Evolutionary conservation across 108 stramenopile species (phyloP), one percentile per base, ranked within the genome.

Genomic region (Bacterosira constricta): DNA sequence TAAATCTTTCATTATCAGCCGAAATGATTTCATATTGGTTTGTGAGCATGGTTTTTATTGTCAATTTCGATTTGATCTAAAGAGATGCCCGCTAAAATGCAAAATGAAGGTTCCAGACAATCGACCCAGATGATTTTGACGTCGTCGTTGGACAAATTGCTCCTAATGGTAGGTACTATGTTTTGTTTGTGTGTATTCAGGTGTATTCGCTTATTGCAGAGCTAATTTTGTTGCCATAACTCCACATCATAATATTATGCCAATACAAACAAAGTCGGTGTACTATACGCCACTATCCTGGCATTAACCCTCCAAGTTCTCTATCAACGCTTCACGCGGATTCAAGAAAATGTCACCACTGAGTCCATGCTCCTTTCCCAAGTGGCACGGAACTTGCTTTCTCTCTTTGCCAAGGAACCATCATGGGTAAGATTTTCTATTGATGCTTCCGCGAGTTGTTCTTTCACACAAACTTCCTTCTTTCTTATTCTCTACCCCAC

Each of bases 291-390:
- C 53, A 67, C 66, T n/a, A 53, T 67, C 23, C 53, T 67, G 13
- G 34, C 66, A 15, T 38, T 67, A 26, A 81, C 67, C 38, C 59
- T 61, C 34, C 68, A 17, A 72, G 78, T 77, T 37, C 82, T 57
- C 11, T 90, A 66, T 37, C 34, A 38, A 6, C 87, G 70, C 52
- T 86, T 70, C 45, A 56, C 27, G 13, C 37, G 35, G 39, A 83
- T 81, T 10, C 80, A 81, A 47, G 34, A 81, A n/a, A 50, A 66
- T 26, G 77, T 54, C 0, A 70, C 82, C 13, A 53, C 60, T 18
- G 90, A 91, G 59, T 60, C 79, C 18, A 69, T 84, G 12, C 51
- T 88, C 25, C 64, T 91, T 30, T 50, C 73, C 7, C 31, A 75
- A 11, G 57, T 85, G 5, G 62, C 80, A 46, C 31, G 74, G 13